phyloP scores from a whole-genome alignment of 441 rosid genomes.

The Bocquillonia castaneifolia region DNA sequence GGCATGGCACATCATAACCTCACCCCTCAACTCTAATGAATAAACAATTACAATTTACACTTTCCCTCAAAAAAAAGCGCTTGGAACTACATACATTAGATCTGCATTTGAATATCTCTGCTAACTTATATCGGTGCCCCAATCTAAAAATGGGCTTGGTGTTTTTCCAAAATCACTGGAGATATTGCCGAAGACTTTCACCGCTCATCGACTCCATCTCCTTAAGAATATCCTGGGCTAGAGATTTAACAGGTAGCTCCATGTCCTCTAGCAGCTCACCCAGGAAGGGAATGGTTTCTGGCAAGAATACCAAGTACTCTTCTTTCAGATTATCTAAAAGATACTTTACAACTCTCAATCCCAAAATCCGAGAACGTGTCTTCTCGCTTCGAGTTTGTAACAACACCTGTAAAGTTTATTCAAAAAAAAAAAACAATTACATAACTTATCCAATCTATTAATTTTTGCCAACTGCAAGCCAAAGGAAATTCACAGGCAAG shows the following conservation, averaged over 20 bases:
- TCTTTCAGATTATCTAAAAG: conserved; percentile 80
- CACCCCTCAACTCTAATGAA: conserved; percentile 16
- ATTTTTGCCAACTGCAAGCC: not conserved
- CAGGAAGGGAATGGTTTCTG: conserved; percentile 89
- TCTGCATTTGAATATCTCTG: not conserved
- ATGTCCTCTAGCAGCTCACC: conserved; percentile 88
- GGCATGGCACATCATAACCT: too few species aligned
- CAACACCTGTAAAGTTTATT: conserved; percentile 57
- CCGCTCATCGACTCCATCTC: conserved; percentile 94
- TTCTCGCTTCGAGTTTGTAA: conserved; percentile 92
- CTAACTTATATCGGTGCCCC: not conserved
- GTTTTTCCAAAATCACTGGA: conserved; percentile 30
- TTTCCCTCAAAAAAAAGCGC: conserved; percentile 1
- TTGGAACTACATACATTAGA: not conserved
- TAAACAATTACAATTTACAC: conserved; percentile 15
- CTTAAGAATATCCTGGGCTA: conserved; percentile 78
- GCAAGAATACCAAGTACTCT: conserved; percentile 71
- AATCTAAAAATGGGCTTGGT: not conserved
- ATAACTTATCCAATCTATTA: not conserved
- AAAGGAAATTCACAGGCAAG: not conserved
- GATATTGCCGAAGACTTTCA: conserved; percentile 67
- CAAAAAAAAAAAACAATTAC: not conserved
- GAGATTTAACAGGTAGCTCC: conserved; percentile 71
- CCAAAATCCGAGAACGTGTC: conserved; percentile 61
- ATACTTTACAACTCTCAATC: conserved; percentile 68